Percentiles rank a stretch among this genome's conserved stretches.
Conservation (phyloP, 306 rosid species). For the Mimosa bimucronata region DNA sequence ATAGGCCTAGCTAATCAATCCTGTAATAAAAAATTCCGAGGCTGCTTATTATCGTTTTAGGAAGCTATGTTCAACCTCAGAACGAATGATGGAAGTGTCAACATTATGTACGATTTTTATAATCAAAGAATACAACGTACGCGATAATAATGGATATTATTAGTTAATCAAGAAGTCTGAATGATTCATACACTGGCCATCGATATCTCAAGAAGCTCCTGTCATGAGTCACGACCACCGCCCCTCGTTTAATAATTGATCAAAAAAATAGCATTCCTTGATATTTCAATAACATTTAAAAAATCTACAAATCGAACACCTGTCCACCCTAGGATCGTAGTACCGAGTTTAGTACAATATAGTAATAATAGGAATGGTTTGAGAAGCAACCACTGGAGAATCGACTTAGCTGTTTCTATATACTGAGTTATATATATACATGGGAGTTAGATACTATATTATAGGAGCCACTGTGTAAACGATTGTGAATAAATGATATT, state of each 20-base stretch:
- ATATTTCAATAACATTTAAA: not conserved
- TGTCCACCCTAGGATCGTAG: conserved; percentile 17
- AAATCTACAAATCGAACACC: conserved; percentile 27
- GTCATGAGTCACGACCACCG: conserved; percentile 21
- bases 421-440: not conserved
- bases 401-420: not conserved
- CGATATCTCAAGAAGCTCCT: not conserved
- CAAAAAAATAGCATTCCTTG: not conserved
- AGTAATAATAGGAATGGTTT: not conserved
- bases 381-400: conserved; percentile 12
- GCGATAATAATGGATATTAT: not conserved
- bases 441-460: not conserved
- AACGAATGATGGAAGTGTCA: too few relatives aligned
- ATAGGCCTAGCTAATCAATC: not conserved
- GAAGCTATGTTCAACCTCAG: not conserved
- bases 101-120: not conserved
- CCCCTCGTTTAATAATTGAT: conserved; percentile 22
- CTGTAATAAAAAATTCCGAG: not conserved
- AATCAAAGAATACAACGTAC: not conserved
- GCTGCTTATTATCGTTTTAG: not conserved
- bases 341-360: not conserved
- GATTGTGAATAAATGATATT: not conserved
- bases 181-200: not conserved
- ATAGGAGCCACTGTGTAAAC: not conserved
- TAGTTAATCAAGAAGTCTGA: not conserved